Evolutionary conservation across 495 filamentous ascomycete species (phyloP).

Genomic region (Hyaloscypha hepaticicola): DNA sequence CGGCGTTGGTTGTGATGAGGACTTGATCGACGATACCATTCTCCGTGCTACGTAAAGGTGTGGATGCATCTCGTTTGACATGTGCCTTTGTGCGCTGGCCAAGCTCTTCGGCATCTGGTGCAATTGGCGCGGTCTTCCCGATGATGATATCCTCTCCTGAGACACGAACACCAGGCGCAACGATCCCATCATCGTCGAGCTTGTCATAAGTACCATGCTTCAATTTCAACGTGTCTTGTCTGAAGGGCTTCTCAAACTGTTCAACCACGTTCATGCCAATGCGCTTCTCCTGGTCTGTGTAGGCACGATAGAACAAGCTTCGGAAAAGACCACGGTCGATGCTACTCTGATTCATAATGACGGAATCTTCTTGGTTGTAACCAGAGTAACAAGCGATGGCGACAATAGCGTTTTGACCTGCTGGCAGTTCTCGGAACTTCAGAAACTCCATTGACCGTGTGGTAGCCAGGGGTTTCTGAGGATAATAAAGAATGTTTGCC

Average conservation of each 20-base stretch:
- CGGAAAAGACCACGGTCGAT: slow-evolving; percentile 97
- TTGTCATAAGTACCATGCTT: slow-evolving; percentile 98
- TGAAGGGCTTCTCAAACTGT: slow-evolving; percentile 88
- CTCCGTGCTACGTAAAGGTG: slow-evolving; percentile 90
- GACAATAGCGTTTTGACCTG: slow-evolving; percentile 97
- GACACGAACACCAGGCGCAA: slow-evolving; percentile 89
- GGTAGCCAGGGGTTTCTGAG: slow-evolving; percentile 94
- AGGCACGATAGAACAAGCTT: slow-evolving; percentile 95
- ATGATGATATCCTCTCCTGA: slow-evolving; percentile 99
- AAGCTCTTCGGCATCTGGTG: slow-evolving; percentile 88
- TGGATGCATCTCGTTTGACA: slow-evolving; percentile 91
- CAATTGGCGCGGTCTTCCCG: slow-evolving; percentile 93
- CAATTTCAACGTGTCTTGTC: slow-evolving; percentile 81
- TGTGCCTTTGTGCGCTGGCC: slow-evolving; percentile 87
- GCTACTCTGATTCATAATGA: slow-evolving; percentile 99
- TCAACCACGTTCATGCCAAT: slow-evolving; percentile 88
- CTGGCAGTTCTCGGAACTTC: slow-evolving; percentile 94
- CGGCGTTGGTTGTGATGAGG: slow-evolving; percentile 86
- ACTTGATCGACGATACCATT: slow-evolving; percentile 96
- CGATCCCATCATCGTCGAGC: slow-evolving; percentile 90
- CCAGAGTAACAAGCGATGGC: slow-evolving; percentile 96
- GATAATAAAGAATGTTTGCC: slow-evolving; percentile 98
- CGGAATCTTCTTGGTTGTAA: slow-evolving; percentile 99
- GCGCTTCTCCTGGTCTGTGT: slow-evolving; percentile 92
- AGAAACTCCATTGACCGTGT: slow-evolving; percentile 98